phyloP scores from a whole-genome alignment of 345 rosid genomes.

The Anastatica hierochuntica region DNA sequence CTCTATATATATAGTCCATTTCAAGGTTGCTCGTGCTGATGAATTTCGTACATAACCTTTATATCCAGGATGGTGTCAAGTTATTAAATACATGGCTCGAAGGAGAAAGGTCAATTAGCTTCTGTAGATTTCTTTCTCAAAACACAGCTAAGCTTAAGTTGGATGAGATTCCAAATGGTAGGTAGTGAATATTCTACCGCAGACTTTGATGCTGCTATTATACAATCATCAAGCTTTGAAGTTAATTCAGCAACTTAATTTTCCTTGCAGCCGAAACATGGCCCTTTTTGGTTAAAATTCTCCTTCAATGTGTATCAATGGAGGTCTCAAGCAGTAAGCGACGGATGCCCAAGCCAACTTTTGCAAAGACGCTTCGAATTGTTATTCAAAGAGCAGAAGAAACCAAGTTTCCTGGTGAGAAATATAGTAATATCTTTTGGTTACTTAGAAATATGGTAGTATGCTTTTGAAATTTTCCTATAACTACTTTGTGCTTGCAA shows the following conservation, averaged over 20 bases:
- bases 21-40: background rate
- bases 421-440: no score
- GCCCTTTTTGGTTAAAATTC: constrained; percentile 66
- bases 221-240: background rate
- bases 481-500: constrained; percentile 26
- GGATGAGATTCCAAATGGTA: constrained; percentile 70
- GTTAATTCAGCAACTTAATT: constrained; percentile 11
- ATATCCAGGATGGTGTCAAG: constrained; percentile 68
- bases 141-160: constrained; percentile 53
- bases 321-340: constrained; percentile 75
- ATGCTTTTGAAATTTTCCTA: background rate
- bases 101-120: constrained; percentile 48
- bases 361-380: constrained; percentile 60
- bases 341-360: constrained; percentile 47
- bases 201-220: background rate
- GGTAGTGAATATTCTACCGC: constrained; percentile 14
- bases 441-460: no score
- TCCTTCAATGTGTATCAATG: constrained; percentile 51
- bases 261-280: constrained; percentile 76
- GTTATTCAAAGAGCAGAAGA: constrained; percentile 66
- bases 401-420: constrained; percentile 56
- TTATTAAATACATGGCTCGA: constrained; percentile 73
- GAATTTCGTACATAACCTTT: constrained; percentile 1
- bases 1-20: background rate
- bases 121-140: constrained; percentile 59